Percentiles rank a stretch among this genome's conserved stretches.
Evolutionary conservation across 768 basidiomycete genomes (phyloP).

Genomic region (Russula compacta): DNA sequence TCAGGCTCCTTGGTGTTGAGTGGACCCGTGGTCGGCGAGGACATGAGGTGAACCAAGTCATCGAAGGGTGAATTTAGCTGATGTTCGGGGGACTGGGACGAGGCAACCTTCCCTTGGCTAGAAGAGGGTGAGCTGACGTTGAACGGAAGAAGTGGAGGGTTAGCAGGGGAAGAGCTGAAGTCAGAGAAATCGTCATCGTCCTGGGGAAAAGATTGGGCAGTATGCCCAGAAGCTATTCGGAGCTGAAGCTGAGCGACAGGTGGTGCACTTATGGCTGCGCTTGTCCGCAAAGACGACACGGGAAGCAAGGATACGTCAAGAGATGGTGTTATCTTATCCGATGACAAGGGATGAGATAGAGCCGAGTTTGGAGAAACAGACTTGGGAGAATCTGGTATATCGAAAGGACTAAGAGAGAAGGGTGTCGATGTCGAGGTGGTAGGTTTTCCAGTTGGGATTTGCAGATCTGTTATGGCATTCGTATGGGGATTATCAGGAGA

Average conservation of each 20-base stretch:
- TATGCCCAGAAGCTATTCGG: not conserved
- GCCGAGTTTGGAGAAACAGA: not conserved
- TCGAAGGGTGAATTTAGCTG: slow-evolving; percentile 29
- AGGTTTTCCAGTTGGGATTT: not conserved
- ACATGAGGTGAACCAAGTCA: slow-evolving; percentile 42
- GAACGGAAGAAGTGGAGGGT: slow-evolving; percentile 5
- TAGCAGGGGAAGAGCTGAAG: slow-evolving; percentile 31
- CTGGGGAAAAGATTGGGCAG: not conserved
- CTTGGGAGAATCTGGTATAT: not conserved
- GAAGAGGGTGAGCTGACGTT: not conserved
- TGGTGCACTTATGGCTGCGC: not conserved
- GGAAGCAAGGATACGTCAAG: slow-evolving; percentile 18
- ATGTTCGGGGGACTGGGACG: slow-evolving; percentile 4
- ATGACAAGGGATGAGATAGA: not conserved
- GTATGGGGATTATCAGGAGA: not conserved
- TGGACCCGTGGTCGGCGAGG: slow-evolving; percentile 23
- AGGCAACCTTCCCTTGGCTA: not conserved
- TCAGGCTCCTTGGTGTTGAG: not conserved
- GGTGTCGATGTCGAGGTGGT: not conserved
- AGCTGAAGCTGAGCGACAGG: not conserved
- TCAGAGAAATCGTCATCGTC: slow-evolving; percentile 44
- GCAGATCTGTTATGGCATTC: not conserved
- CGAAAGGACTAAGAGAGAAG: not conserved
- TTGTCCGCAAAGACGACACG: slow-evolving; percentile 6
- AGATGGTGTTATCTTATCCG: not conserved